A percentile compares a stretch with the other conserved stretches of the same genome.
Evolutionary conservation across 2,329 filamentous ascomycete species (phyloP).

Genomic region (Mycosphaerella arachidis): DNA sequence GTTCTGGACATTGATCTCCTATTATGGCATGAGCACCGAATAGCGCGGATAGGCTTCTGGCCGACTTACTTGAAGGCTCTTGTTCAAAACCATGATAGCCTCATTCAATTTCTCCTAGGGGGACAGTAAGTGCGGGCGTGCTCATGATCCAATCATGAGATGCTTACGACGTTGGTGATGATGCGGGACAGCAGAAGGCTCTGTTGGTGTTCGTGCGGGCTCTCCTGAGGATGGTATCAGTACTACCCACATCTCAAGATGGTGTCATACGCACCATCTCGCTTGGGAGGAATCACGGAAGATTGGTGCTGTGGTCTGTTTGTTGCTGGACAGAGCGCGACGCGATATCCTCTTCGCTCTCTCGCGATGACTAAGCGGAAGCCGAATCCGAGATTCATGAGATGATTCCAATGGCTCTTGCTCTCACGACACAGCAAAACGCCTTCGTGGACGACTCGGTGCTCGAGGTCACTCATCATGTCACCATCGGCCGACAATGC

Average conservation of each 20-base stretch:
- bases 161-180: conserved; percentile 89
- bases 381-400: no score
- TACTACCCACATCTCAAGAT: not conserved
- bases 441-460: not conserved
- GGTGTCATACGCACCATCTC: not conserved
- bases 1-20: conserved; percentile 98
- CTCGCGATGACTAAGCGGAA: not conserved
- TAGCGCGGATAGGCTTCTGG: not conserved
- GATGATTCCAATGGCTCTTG: not conserved
- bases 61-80: conserved; percentile 67
- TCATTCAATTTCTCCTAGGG: conserved; percentile 93
- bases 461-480: conserved; percentile 5
- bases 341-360: not conserved
- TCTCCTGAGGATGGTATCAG: conserved; percentile 51
- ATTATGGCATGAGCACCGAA: not conserved
- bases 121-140: conserved; percentile 5
- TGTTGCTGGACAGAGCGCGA: not conserved
- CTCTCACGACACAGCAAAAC: not conserved
- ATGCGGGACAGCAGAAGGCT: conserved; percentile 88
- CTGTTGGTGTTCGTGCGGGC: conserved; percentile 96
- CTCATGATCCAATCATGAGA: not conserved
- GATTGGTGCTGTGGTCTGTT: not conserved
- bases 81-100: conserved; percentile 87
- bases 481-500: conserved; percentile 17
- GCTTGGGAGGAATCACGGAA: not conserved